phyloP scores from a whole-genome alignment of 2,329 filamentous ascomycete species.

The Nemania abortiva region DNA sequence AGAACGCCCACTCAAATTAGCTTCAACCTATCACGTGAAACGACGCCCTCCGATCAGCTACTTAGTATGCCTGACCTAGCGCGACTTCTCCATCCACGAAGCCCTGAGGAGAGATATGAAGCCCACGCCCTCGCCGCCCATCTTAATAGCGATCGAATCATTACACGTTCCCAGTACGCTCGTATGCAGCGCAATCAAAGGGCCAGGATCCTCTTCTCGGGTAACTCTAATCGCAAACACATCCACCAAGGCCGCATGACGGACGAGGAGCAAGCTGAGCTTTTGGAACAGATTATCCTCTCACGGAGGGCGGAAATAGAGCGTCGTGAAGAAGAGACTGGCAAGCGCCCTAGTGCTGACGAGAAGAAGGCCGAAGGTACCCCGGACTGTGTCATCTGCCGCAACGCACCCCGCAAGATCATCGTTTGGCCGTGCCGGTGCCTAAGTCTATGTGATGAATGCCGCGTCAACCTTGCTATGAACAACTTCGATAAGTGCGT shows the following conservation, averaged over 20 bases:
- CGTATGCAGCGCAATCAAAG: constrained; percentile 76
- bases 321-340: constrained; percentile 29
- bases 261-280: constrained; percentile 69
- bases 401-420: constrained; percentile 84
- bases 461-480: constrained; percentile 90
- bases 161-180: constrained; percentile 85
- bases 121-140: constrained; percentile 85
- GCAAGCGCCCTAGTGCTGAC: constrained; percentile 24
- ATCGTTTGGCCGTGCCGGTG: constrained; percentile 98
- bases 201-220: constrained; percentile 73
- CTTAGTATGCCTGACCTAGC: constrained; percentile 78
- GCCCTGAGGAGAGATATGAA: constrained; percentile 81
- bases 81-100: constrained; percentile 83
- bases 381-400: constrained; percentile 93
- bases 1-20: constrained; percentile 80
- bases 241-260: constrained; percentile 56
- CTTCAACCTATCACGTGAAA: constrained; percentile 62
- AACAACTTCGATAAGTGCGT: constrained; percentile 98
- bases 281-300: constrained; percentile 71
- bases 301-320: constrained; percentile 58
- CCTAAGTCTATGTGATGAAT: constrained; percentile 93
- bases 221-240: constrained; percentile 53
- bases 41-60: constrained; percentile 72
- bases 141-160: constrained; percentile 74
- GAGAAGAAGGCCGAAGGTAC: constrained; percentile 63